Evolutionary conservation across 2,329 filamentous ascomycete species (phyloP), one percentile per base, ranked within the genome.

Genomic region (Beauveria varroae): DNA sequence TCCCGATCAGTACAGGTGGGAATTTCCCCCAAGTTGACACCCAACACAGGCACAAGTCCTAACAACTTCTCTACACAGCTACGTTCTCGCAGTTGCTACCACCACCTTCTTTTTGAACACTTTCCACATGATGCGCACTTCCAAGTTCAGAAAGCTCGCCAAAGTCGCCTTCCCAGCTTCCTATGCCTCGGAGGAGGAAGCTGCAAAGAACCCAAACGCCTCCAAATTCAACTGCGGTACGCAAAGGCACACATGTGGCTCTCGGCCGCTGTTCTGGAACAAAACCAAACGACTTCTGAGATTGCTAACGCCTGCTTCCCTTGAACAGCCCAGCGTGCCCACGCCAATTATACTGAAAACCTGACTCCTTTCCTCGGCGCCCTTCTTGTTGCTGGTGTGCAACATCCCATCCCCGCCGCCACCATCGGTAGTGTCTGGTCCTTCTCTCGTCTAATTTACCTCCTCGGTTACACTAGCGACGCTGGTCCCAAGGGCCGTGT

Each of bases 221-320:
- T 81, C 74, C 70, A 69, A 71, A 58, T 88, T 88, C 76, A 89
- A 89, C 78, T 87, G 85, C 75, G 82, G 79, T 80, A 71, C 28
- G 75, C 70, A 70, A 66, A 63, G 63, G 18, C 43, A 2, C 4
- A 28, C 16, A 43, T 14, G 28, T 24, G 20, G 14, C 30, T 30
- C 44, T 49, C 63, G 64, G 22, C 18, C 16, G 7, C 24, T 46
- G 5, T 30, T 12, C 47, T 26, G 43, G n/a, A 22, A 12, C 37
- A 37, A 10, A 22, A 16, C 2, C 12, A 6, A 18, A 5, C 3
- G 18, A 20, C 18, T 37, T 43, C 18, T 5, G 10, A 9, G n/a
- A 24, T 14, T 62, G 50, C 61, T 60, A 30, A 59, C 37, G 18
- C 20, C 16, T 50, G 5, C 16, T 12, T 18, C 37, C 49, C 28